Evolutionary conservation across 345 rosid species (phyloP).

Genomic region (Moringa oleifera): DNA sequence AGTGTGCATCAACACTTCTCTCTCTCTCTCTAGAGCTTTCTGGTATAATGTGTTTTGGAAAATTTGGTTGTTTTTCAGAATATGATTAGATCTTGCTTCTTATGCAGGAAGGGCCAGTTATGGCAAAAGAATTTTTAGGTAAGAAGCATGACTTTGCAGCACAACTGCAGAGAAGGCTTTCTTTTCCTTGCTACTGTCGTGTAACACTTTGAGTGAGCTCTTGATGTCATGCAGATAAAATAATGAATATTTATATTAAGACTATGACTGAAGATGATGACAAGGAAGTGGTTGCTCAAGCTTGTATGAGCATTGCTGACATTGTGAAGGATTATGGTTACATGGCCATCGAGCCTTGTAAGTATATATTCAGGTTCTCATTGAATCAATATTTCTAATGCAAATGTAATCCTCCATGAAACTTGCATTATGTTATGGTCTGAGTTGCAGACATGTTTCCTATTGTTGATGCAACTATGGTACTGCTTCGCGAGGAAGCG

Average conservation of each 20-base stretch:
- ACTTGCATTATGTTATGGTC: conserved; percentile 14
- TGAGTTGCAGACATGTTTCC: conserved; percentile 60
- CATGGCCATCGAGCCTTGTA: conserved; percentile 76
- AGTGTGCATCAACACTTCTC: conserved; percentile 27
- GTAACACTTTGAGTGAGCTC: conserved; percentile 17
- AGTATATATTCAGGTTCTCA: conserved; percentile 24
- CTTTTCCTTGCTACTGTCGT: not conserved
- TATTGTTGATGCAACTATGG: conserved; percentile 72
- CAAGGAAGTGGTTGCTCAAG: conserved; percentile 97
- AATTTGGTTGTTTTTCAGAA: not conserved
- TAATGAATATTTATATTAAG: conserved; percentile 73
- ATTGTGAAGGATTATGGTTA: conserved; percentile 84
- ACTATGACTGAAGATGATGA: conserved; percentile 90
- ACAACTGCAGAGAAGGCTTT: conserved; percentile 1
- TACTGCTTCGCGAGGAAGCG: conserved; percentile 77
- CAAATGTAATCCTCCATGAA: conserved; percentile 12
- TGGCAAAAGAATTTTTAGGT: conserved; percentile 83
- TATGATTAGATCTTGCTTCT: conserved; percentile 14
- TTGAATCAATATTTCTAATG: not conserved
- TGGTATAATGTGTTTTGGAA: too few species aligned
- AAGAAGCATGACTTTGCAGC: conserved; percentile 12
- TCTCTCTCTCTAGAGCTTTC: not conserved
- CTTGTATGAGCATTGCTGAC: conserved; percentile 82
- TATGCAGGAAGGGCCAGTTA: conserved; percentile 65
- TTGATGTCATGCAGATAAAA: conserved; percentile 48